Conservation (phyloP, 805 yeast species). For the Starmerella floris region DNA sequence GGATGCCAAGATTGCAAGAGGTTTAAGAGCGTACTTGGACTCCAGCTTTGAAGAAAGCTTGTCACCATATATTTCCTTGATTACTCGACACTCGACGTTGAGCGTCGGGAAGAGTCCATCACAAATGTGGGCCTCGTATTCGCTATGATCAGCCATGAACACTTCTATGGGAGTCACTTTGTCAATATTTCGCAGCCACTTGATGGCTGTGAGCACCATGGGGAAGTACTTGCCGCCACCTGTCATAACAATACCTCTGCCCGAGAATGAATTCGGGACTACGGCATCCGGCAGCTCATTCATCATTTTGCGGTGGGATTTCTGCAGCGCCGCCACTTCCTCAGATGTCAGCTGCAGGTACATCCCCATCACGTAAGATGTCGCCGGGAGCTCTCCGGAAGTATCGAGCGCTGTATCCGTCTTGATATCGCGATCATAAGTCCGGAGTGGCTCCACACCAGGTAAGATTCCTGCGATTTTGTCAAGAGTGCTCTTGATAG, state of each 20-base stretch:
- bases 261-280: conserved; percentile 20
- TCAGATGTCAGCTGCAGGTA: conserved; percentile 15
- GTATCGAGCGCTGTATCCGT: conserved; percentile 25
- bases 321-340: conserved; percentile 9
- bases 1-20: conserved; percentile 57
- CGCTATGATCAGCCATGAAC: conserved; percentile 55
- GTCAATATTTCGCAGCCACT: conserved; percentile 51
- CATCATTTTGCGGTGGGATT: conserved; percentile 12
- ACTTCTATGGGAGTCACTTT: conserved; percentile 66
- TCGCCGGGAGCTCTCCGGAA: conserved; percentile 13
- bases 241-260: conserved; percentile 50
- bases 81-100: conserved; percentile 53
- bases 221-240: conserved; percentile 75
- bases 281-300: conserved; percentile 8
- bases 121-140: conserved; percentile 62
- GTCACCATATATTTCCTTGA: conserved; percentile 49
- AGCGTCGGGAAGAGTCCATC: conserved; percentile 45
- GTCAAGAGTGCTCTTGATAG: conserved; percentile 4
- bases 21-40: conserved; percentile 54
- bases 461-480: conserved; percentile 28
- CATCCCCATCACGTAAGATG: conserved; percentile 9
- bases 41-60: conserved; percentile 36
- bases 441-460: conserved; percentile 30
- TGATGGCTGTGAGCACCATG: conserved; percentile 51
- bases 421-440: conserved; percentile 34